Conservation (phyloP, 768 basidiomycete species). For the Phlegmacium glaucopus region DNA sequence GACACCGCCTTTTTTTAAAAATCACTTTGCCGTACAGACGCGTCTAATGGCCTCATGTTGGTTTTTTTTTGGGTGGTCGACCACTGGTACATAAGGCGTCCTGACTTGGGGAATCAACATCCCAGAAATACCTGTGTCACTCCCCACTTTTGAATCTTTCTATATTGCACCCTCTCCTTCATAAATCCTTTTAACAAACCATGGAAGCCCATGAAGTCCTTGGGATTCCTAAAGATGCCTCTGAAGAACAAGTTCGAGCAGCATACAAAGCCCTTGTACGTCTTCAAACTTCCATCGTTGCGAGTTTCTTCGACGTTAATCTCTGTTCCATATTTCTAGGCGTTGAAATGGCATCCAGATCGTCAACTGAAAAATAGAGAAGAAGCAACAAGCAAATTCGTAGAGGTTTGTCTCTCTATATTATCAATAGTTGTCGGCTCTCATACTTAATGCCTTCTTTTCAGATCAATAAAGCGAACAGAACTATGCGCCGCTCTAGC, state of each 20-base stretch:
- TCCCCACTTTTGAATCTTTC: not conserved
- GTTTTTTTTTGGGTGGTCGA: not conserved
- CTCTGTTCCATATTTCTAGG: slow-evolving; percentile 26
- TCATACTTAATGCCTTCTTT: not conserved
- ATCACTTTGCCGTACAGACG: not conserved
- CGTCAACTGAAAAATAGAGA: slow-evolving; percentile 19
- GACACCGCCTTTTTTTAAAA: slow-evolving; percentile 15
- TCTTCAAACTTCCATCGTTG: slow-evolving; percentile 3
- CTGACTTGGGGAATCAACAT: not conserved
- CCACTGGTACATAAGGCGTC: not conserved
- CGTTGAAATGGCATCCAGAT: slow-evolving; percentile 45
- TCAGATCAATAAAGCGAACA: slow-evolving; percentile 51
- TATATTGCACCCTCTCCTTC: not conserved
- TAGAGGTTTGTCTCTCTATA: slow-evolving; percentile 16
- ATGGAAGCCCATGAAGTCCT: slow-evolving; percentile 35
- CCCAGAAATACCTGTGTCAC: not conserved
- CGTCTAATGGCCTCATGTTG: not conserved
- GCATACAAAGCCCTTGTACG: slow-evolving; percentile 56
- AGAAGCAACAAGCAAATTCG: slow-evolving; percentile 19
- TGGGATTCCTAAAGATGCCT: slow-evolving; percentile 42
- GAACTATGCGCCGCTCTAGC: slow-evolving; percentile 39
- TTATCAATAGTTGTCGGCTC: not conserved
- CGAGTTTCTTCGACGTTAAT: no score
- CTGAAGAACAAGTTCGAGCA: slow-evolving; percentile 44
- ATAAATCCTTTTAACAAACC: not conserved